phyloP scores from a whole-genome alignment of 2,329 filamentous ascomycete species.

The Calonectria montana region DNA sequence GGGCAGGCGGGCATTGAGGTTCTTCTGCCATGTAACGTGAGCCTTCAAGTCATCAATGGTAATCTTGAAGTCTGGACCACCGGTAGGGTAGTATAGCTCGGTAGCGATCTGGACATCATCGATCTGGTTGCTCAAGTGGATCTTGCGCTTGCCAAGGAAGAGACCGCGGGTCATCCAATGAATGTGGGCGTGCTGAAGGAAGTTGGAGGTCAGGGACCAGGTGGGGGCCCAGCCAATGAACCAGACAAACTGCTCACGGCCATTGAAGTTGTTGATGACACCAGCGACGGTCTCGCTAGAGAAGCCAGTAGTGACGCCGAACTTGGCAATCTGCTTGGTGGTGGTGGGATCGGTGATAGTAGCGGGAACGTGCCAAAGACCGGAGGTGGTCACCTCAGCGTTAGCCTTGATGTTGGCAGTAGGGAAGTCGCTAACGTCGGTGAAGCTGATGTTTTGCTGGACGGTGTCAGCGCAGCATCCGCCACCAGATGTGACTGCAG shows the following conservation, averaged over 20 bases:
- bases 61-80: conserved; percentile 30
- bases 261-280: conserved; percentile 30
- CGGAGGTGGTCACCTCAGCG: conserved; percentile 28
- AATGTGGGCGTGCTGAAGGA: conserved; percentile 31
- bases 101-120: conserved; percentile 32
- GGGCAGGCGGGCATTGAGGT: conserved; percentile 27
- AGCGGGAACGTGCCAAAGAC: conserved; percentile 31
- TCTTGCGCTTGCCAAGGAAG: conserved; percentile 34
- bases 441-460: conserved; percentile 27
- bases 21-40: conserved; percentile 30
- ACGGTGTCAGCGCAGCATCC: conserved; percentile 12
- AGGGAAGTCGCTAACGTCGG: conserved; percentile 25
- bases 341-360: conserved; percentile 22
- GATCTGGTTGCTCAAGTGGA: conserved; percentile 26
- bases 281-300: conserved; percentile 26
- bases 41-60: conserved; percentile 24
- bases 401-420: conserved; percentile 29
- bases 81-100: conserved; percentile 25
- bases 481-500: neutral
- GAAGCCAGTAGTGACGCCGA: conserved; percentile 24
- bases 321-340: conserved; percentile 29
- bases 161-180: conserved; percentile 35
- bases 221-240: conserved; percentile 31
- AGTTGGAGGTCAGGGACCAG: conserved; percentile 30
- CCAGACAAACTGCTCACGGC: conserved; percentile 35